These are phyloP conservation scores for Tetrapisispora namnaoensis DNA, from an alignment of 805 yeast species.

Conservation along the genomic window DNA sequence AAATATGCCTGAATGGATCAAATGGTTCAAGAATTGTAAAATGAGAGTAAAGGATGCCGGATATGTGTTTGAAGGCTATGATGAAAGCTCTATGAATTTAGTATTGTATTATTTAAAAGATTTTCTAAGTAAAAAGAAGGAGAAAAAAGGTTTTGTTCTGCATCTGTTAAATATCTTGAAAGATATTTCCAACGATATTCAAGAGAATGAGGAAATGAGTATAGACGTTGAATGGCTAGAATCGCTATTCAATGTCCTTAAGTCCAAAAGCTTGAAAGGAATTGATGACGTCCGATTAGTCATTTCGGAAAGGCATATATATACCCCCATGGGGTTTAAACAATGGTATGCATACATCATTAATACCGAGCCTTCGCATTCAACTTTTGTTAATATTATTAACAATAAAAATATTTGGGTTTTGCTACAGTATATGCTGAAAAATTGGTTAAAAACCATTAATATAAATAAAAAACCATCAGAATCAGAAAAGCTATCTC, in stretches of 20 bases:
- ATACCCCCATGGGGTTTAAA: conserved; percentile 18
- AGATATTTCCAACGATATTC: conserved; percentile 3
- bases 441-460: conserved; percentile 21
- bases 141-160: conserved; percentile 7
- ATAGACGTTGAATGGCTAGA: conserved; percentile 21
- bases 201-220: conserved; percentile 9
- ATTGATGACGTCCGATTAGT: conserved; percentile 12
- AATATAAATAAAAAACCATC: conserved; percentile 6
- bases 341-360: conserved; percentile 23
- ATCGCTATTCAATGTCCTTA: conserved; percentile 7
- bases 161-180: conserved; percentile 14
- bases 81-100: conserved; percentile 12
- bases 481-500: conserved; percentile 6
- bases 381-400: conserved; percentile 10
- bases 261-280: conserved; percentile 7
- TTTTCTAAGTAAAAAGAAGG: conserved; percentile 7
- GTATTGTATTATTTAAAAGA: conserved; percentile 14
- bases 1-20: conserved; percentile 5
- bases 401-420: conserved; percentile 15
- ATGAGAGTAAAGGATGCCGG: conserved; percentile 4
- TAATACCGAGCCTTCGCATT: conserved; percentile 21
- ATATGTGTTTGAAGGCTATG: conserved; percentile 11
- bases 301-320: conserved; percentile 7
- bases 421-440: conserved; percentile 20
- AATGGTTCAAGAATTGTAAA: conserved; percentile 11